Evolutionary conservation across 768 basidiomycete genomes (phyloP), one percentile per base, ranked within the genome.

Genomic region (Psilocybe cyanescens): DNA sequence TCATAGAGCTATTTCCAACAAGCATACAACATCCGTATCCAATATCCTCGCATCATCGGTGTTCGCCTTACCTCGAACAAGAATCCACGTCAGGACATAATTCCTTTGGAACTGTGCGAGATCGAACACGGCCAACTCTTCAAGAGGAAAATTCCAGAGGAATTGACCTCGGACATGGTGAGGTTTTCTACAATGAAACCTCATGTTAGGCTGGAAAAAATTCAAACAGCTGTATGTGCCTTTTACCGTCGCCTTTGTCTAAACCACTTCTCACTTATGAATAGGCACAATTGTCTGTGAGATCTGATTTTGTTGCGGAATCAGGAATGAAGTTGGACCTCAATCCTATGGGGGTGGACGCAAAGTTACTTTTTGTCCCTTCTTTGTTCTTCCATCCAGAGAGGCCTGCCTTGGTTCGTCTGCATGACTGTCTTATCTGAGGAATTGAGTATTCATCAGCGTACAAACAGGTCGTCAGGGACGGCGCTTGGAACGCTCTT

Each of bases 121-220:
- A 61, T 89, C 9, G 64, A 77, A 3, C 74, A 77, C 0, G 79
- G 83, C 2, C 87, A 89, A 56, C 65, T 85, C 0, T 86, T 77
- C 65, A 82, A 71, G 55, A 75, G 77, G 54, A 80, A 74, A 59
- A 60, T 87, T 0, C 79, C 79, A 0, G 76, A 76, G 0, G 71
- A 78, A 7, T 56, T 72, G 2, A 63, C 77, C 63, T 44, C 71
- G 5, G 70, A 70, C 0, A 81, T 84, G 64, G 79, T 87, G 0
- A 74, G 74, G 1, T 86, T 86, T 52, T 75, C 86, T 0, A 81
- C 81, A 0, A 72, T 81, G 62, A 79, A 69, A 24, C 87, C 86
- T 0, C 56, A 61, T 1, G 76, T 72, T 0, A 76, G 85, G 3
- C 70, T 83, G 5, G 65, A 69, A 0, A 69, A 74, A 3, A 86